Conservation (phyloP, 441 rosid genomes). For the Adansonia gregorii region DNA sequence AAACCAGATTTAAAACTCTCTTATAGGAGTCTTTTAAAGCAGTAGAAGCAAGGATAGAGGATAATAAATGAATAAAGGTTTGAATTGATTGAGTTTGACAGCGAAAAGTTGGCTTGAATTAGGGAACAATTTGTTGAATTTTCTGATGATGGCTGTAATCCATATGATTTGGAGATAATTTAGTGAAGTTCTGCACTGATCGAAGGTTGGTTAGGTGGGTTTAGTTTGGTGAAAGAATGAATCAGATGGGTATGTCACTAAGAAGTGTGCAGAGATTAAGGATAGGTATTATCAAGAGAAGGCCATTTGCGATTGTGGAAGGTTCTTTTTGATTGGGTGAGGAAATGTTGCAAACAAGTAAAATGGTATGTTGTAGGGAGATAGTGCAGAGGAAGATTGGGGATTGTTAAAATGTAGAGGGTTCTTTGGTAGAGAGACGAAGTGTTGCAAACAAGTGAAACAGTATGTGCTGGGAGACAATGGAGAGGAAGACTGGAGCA, state of each 20-base stretch:
- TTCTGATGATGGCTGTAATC: slow-evolving; percentile 8
- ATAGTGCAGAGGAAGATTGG: background rate
- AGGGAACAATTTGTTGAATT: background rate
- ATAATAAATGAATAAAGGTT: background rate
- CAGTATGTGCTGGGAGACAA: background rate
- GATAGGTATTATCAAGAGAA: background rate
- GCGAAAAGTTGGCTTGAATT: slow-evolving; percentile 1
- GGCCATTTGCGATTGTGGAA: background rate
- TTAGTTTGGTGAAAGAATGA: background rate
- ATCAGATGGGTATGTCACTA: background rate
- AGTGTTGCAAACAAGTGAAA: background rate
- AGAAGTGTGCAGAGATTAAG: background rate
- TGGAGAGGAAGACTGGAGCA: background rate
- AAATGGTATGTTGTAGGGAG: background rate
- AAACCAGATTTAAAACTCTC: slow-evolving; percentile 2
- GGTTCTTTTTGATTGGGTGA: background rate
- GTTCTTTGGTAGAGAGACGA: background rate
- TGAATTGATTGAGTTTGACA: background rate
- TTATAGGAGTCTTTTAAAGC: background rate
- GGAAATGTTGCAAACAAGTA: background rate
- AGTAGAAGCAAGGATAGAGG: slow-evolving; percentile 9
- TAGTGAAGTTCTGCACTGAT: background rate
- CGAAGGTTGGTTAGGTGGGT: slow-evolving; percentile 7
- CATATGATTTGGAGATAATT: slow-evolving; percentile 7
- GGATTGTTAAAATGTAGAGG: background rate